These are phyloP conservation scores for Aureobasidium pullulans DNA, from an alignment of 2,329 filamentous ascomycete genomes.

Conservation along the genomic window DNA sequence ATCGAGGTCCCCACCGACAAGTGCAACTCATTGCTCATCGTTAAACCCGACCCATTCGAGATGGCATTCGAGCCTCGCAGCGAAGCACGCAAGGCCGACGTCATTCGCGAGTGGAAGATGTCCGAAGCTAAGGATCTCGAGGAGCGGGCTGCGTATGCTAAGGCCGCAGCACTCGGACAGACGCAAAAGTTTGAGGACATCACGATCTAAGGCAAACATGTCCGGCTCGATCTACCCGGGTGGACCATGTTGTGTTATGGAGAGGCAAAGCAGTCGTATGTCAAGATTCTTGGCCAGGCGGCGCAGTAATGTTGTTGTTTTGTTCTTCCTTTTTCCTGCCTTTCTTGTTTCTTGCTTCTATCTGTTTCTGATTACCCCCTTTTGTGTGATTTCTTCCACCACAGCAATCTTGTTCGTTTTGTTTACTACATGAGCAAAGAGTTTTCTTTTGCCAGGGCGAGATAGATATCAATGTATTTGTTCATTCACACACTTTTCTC, in stretches of 20 bases:
- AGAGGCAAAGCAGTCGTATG: not conserved
- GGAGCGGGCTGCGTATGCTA: constrained; percentile 29
- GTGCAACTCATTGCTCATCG: constrained; percentile 50
- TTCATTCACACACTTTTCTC: not conserved
- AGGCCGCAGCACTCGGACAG: constrained; percentile 11
- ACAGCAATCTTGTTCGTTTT: not conserved
- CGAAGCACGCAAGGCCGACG: constrained; percentile 32
- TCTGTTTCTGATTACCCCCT: not conserved
- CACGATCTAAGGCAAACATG: not conserved
- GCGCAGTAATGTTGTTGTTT: not conserved
- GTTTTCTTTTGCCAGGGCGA: not conserved
- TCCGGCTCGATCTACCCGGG: not conserved
- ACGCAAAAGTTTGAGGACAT: constrained; percentile 2
- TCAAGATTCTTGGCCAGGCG: not conserved
- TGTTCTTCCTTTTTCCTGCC: not conserved
- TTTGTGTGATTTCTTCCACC: not conserved
- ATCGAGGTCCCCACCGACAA: constrained; percentile 38
- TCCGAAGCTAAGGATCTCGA: constrained; percentile 31
- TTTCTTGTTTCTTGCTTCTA: not conserved
- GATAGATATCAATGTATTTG: constrained; percentile 9
- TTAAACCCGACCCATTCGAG: constrained; percentile 50
- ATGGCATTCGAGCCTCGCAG: constrained; percentile 49
- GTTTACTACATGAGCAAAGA: not conserved
- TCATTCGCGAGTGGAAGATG: constrained; percentile 32
- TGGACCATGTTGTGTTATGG: not conserved